These are phyloP conservation scores for Bipolaris victoriae DNA, from an alignment of 2,329 filamentous ascomycete genomes.

Conservation along the genomic window DNA sequence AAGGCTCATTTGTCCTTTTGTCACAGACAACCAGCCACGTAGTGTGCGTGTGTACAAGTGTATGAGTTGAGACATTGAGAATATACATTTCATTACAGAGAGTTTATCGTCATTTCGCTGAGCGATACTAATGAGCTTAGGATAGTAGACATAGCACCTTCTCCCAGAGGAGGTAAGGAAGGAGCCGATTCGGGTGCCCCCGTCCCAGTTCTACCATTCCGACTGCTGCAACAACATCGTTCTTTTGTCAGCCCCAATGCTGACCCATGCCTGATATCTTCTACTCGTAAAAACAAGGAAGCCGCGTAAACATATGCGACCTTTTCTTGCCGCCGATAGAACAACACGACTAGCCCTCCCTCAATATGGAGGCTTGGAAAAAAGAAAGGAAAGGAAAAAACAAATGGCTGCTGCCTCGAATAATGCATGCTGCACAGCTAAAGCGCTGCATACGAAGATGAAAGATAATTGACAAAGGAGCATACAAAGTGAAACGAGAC, in stretches of 20 bases:
- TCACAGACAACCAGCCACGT: not conserved
- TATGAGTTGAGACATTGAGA: slow-evolving; percentile 11
- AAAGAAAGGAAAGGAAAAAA: slow-evolving; percentile 1
- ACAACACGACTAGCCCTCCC: slow-evolving; percentile 13
- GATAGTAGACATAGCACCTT: slow-evolving; percentile 3
- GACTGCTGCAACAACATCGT: not conserved
- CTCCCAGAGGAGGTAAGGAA: not conserved
- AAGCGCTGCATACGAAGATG: slow-evolving; percentile 1
- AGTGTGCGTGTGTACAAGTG: not conserved
- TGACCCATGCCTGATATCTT: slow-evolving; percentile 1
- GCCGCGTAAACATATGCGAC: slow-evolving; percentile 13
- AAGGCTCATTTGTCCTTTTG: not conserved
- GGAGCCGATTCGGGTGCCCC: not conserved
- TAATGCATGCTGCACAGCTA: slow-evolving; percentile 3
- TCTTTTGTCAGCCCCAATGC: not conserved
- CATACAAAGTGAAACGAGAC: not conserved
- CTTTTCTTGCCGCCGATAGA: slow-evolving; percentile 1
- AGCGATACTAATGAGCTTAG: slow-evolving; percentile 7
- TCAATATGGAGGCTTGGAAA: not conserved
- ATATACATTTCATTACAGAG: slow-evolving; percentile 21
- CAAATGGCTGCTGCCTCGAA: not conserved
- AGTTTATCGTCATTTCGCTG: slow-evolving; percentile 12
- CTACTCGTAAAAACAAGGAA: slow-evolving; percentile 5
- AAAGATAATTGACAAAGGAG: slow-evolving; percentile 8
- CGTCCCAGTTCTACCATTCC: not conserved